A percentile compares a stretch with the other conserved stretches of the same genome.
Conservation (phyloP, 1,139 yeast species). For the Yarrowia galli region DNA sequence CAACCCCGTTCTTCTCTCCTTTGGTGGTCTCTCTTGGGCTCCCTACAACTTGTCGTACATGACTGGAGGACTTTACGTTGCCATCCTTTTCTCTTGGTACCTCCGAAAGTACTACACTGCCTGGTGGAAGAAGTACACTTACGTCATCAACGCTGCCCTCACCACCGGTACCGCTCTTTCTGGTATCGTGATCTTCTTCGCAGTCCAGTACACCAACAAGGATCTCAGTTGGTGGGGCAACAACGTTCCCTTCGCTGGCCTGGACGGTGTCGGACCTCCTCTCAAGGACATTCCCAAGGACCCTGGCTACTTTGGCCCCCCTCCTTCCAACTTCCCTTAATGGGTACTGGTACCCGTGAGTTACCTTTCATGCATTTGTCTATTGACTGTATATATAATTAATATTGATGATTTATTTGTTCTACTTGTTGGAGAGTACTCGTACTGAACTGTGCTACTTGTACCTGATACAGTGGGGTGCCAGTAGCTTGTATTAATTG, state of each 20-base stretch:
- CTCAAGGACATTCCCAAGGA: constrained; percentile 48
- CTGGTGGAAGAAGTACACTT: constrained; percentile 60
- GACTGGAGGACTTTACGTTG: constrained; percentile 58
- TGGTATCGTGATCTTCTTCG: constrained; percentile 59
- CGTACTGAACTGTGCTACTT: too few relatives aligned
- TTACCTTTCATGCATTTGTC: constrained; percentile 13
- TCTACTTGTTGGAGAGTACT: not conserved
- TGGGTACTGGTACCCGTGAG: not conserved
- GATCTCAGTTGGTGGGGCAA: constrained; percentile 68
- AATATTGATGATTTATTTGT: constrained; percentile 13
- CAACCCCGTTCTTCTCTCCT: constrained; percentile 62
- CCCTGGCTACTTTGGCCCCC: constrained; percentile 59
- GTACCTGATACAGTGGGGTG: too few relatives aligned
- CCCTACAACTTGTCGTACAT: constrained; percentile 64
- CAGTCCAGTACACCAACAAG: constrained; percentile 58
- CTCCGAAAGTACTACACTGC: constrained; percentile 59
- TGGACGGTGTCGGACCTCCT: constrained; percentile 56
- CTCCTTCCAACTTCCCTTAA: constrained; percentile 43
- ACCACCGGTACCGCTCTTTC: constrained; percentile 58
- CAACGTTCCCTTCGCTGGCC: constrained; percentile 54
- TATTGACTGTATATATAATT: constrained; percentile 21
- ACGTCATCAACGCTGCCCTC: constrained; percentile 62
- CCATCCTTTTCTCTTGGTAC: constrained; percentile 60
- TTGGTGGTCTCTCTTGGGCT: constrained; percentile 53
- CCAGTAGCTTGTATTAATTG: not conserved